Evolutionary conservation across 2,329 filamentous ascomycete genomes (phyloP), one percentile per base, ranked within the genome.

Genomic region (Alternaria arborescens): DNA sequence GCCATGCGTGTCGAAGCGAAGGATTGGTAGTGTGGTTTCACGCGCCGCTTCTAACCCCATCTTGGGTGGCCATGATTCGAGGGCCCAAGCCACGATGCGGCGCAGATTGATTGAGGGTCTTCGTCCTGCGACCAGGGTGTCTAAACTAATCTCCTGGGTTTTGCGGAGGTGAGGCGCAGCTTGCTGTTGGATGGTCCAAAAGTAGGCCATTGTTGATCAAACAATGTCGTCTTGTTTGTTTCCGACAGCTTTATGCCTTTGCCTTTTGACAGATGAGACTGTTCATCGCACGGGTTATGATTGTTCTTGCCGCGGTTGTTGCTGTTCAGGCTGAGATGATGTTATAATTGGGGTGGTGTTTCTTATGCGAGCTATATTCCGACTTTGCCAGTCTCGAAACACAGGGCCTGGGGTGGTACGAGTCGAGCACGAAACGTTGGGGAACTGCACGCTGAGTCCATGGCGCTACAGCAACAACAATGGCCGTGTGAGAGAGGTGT

Each of bases 371-470:
- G 28, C 53, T 52, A 57, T 55, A 36, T 34, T 34, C 42, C 36
- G 42, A 52, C 34, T 26, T 18, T n/a, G 24, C 16, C 44, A 20
- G 44, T 43, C 41, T 55, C 56, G 42, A 57, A 57, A 60, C 58
- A 56, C 58, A 50, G 26, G 44, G 36, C 57, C 38, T 50, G 38
- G 52, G 43, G 52, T 60, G 47, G 53, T 43, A 52, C 41, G 58
- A 60, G 46, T 60, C 52, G 56, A 44, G 51, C n/a, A 48, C 36
- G 58, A 56, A 57, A 57, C 52, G 41, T 20, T 42, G 42, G 52
- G 32, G 52, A 46, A 40, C 36, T 18, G 43, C 26, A 48, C 22
- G 24, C 14, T 41, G 38, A 20, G 24, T 52, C 38, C 34, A 44
- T 24, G 34, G 42, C 42, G 40, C 40, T 43, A 44, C 40, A 24